A percentile compares a stretch with the other conserved stretches of the same genome.
Conservation (phyloP, 257 asterid species). For the Solanum piurae region DNA sequence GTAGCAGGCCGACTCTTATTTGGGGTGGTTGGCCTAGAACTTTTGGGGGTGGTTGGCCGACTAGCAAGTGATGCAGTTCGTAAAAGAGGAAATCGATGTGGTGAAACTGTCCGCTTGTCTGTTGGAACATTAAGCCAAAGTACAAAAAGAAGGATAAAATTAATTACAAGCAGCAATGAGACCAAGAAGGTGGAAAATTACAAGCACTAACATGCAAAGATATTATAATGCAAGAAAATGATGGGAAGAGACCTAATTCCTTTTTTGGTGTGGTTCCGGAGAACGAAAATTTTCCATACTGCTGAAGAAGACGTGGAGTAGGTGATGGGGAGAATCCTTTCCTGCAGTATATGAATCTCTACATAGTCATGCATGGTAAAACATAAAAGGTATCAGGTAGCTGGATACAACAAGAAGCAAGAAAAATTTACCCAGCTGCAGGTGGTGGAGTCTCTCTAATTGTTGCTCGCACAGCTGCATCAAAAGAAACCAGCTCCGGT, state of each 20-base stretch:
- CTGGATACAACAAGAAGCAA: not conserved
- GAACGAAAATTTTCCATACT: constrained; percentile 44
- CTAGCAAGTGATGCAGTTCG: constrained; percentile 71
- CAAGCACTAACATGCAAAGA: not conserved
- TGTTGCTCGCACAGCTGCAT: constrained; percentile 64
- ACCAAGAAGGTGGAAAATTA: not conserved
- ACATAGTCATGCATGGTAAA: not conserved
- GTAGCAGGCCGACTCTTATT: constrained; percentile 58
- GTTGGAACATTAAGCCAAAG: constrained; percentile 2
- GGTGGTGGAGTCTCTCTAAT: constrained; percentile 57
- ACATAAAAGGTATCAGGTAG: not conserved
- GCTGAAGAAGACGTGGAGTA: constrained; percentile 21
- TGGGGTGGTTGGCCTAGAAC: constrained; percentile 68
- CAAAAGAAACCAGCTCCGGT: not conserved
- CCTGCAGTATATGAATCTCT: constrained; percentile 19
- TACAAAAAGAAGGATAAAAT: not conserved
- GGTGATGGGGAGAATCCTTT: constrained; percentile 33
- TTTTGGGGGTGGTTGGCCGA: constrained; percentile 57
- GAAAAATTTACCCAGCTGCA: constrained; percentile 31
- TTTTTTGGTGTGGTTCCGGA: constrained; percentile 33
- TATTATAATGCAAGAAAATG: not conserved
- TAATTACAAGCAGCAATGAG: not conserved
- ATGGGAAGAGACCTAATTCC: constrained; percentile 43
- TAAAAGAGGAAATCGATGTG: constrained; percentile 72
- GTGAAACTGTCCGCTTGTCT: constrained; percentile 72